Conservation (phyloP, 2,329 filamentous ascomycete species). For the Truncatella angustata region DNA sequence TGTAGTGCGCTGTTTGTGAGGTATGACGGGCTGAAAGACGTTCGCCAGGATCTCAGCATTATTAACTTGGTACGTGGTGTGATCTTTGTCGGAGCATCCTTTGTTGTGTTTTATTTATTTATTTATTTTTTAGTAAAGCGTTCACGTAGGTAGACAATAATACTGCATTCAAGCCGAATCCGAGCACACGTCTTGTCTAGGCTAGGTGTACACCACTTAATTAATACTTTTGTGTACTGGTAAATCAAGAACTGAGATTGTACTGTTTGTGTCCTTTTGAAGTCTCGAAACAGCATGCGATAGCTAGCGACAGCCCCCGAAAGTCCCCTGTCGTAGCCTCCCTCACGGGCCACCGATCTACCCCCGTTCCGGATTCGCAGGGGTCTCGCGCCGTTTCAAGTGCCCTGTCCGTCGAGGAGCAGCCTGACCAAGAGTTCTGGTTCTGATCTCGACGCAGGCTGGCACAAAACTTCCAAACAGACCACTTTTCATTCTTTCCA, state of each 20-base stretch:
- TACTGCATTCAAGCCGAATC: not conserved
- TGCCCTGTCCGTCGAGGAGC: slow-evolving; percentile 19
- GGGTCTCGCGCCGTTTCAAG: slow-evolving; percentile 35
- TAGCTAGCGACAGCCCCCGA: slow-evolving; percentile 14
- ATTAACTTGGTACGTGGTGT: no score
- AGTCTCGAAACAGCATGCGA: slow-evolving; percentile 34
- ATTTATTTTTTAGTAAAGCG: no score
- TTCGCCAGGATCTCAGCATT: no score
- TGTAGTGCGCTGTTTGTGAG: not conserved
- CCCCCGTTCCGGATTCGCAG: slow-evolving; percentile 27
- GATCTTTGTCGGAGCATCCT: no score
- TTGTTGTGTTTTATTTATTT: no score
- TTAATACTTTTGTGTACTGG: no score
- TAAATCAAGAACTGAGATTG: no score
- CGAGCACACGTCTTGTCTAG: no score
- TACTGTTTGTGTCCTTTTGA: no score
- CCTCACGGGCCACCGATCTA: slow-evolving; percentile 33
- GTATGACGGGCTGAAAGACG: not conserved
- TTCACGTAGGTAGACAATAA: no score
- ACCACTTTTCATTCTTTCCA: slow-evolving; percentile 5
- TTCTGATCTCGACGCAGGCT: slow-evolving; percentile 5
- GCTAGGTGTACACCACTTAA: no score
- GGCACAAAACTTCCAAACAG: slow-evolving; percentile 10
- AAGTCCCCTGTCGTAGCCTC: not conserved
- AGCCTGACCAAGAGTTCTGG: slow-evolving; percentile 4